Evolutionary conservation across 1,284 basidiomycete species (phyloP).

Genomic region (Veloboletus limbatus): DNA sequence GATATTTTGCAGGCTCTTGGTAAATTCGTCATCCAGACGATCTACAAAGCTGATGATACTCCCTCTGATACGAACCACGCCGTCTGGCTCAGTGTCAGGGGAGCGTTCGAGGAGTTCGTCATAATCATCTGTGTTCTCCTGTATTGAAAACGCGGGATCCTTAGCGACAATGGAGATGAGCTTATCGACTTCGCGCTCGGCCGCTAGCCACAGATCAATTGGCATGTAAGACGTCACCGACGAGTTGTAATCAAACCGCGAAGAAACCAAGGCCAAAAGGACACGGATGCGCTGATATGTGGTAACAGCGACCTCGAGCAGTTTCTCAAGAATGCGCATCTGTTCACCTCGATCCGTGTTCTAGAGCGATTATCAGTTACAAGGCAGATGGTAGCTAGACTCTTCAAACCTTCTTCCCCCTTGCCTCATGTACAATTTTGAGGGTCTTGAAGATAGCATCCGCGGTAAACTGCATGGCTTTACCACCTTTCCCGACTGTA

Average conservation of each 20-base stretch:
- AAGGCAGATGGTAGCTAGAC: not conserved
- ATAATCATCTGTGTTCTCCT: conserved; percentile 88
- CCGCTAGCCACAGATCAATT: conserved; percentile 86
- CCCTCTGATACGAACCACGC: conserved; percentile 79
- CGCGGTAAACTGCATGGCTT: conserved; percentile 78
- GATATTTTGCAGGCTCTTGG: conserved; percentile 95
- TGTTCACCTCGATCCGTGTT: conserved; percentile 97
- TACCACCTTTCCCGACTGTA: conserved; percentile 91
- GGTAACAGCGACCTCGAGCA: conserved; percentile 85
- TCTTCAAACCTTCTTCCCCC: conserved; percentile 85
- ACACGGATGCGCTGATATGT: conserved; percentile 94
- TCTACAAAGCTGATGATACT: conserved; percentile 95
- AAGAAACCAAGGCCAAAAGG: conserved; percentile 89
- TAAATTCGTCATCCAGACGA: conserved; percentile 98
- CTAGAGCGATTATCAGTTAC: conserved; percentile 40
- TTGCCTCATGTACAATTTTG: conserved; percentile 88
- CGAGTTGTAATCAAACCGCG: conserved; percentile 96
- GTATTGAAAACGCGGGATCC: conserved; percentile 78
- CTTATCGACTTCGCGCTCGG: conserved; percentile 86
- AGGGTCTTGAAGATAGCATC: conserved; percentile 95
- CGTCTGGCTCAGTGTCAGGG: conserved; percentile 67
- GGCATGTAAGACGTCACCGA: conserved; percentile 89
- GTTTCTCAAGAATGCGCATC: conserved; percentile 85
- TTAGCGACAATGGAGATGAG: conserved; percentile 77
- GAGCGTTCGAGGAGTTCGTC: conserved; percentile 88